Evolutionary conservation across 2,329 filamentous ascomycete species (phyloP), one percentile per base, ranked within the genome.

Genomic region (Stemphylium beticola): DNA sequence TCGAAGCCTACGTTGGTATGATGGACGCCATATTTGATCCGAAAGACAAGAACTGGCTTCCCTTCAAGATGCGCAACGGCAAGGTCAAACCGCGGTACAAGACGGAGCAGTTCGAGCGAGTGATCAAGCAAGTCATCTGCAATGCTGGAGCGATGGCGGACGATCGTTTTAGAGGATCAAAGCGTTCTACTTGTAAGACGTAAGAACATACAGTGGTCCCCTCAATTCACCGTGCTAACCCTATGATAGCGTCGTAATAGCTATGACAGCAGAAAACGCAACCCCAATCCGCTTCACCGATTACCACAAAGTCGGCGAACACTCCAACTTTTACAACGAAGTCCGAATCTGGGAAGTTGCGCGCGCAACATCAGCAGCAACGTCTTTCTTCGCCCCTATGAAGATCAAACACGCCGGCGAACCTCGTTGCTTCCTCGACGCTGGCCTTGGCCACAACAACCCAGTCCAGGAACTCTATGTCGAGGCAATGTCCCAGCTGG

Each of bases 381-480:
- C 54, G n/a, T 66, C 62, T 4, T 71, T 69, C 53, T 72, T 72
- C 37, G 60, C 64, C 8, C 75, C 0, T 74, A 55, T 55, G 46
- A 37, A 50, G 10, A 82, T 40, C 38, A 58, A 3, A 68, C 82
- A 32, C 14, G 24, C 34, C 17, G 43, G 43, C 11, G 74, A 72
- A 1, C 53, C 57, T 2, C 46, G 64, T 29, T 38, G 41, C 0
- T 81, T 77, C 52, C 66, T 79, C 22, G 80, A 83, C 58, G 79
- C 77, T 18, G 58, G 44, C 12, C 38, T 55, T 6, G 55, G 52
- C 20, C 36, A 34, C 31, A 83, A 83, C 60, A 83, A 83, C 50
- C 81, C 81, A 1, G 64, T 79, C 14, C 53, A 66, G 8, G 58
- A 71, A 29, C 57, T 80, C 1, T 77, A 72, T 68, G 67, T 68